Evolutionary conservation across 179 eudicot genomes (phyloP).

Genomic region (Silene coronaria): DNA sequence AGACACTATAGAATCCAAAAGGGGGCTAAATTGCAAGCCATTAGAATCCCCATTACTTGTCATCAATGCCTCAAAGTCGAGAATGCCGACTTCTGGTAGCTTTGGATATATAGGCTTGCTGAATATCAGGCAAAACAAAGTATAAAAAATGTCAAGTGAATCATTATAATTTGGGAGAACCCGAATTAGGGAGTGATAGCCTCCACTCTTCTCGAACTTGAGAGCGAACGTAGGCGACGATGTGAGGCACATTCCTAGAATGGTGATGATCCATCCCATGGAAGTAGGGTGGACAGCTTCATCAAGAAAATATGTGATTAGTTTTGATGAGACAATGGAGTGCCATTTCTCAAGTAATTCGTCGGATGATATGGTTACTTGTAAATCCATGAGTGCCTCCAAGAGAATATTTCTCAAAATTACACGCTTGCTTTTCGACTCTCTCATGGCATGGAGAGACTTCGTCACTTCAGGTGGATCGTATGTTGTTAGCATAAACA

Average conservation of each 20-base stretch:
- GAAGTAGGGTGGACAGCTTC: constrained; percentile 88
- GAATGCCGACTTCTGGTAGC: constrained; percentile 85
- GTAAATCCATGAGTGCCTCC: constrained; percentile 79
- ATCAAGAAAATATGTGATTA: constrained; percentile 76
- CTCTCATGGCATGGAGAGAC: constrained; percentile 48
- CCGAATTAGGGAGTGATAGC: constrained; percentile 64
- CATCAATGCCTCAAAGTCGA: constrained; percentile 81
- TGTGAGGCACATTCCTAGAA: constrained; percentile 73
- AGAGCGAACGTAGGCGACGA: constrained; percentile 69
- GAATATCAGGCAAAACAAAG: constrained; percentile 73
- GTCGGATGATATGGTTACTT: constrained; percentile 63
- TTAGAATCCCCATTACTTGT: constrained; percentile 59
- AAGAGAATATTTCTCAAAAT: constrained; percentile 79
- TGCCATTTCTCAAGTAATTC: constrained; percentile 88
- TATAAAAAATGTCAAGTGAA: constrained; percentile 82
- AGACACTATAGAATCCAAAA: constrained; percentile 66
- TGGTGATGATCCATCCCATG: constrained; percentile 92
- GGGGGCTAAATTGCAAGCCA: constrained; percentile 57
- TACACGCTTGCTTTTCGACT: constrained; percentile 72
- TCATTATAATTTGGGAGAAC: constrained; percentile 78
- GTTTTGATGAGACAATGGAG: constrained; percentile 67
- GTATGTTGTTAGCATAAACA: constrained; percentile 77
- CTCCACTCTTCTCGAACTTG: constrained; percentile 70
- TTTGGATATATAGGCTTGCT: constrained; percentile 87
- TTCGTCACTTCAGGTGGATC: constrained; percentile 66